phyloP scores from a whole-genome alignment of 2,329 filamentous ascomycete species.

The Exophiala oligosperma region DNA sequence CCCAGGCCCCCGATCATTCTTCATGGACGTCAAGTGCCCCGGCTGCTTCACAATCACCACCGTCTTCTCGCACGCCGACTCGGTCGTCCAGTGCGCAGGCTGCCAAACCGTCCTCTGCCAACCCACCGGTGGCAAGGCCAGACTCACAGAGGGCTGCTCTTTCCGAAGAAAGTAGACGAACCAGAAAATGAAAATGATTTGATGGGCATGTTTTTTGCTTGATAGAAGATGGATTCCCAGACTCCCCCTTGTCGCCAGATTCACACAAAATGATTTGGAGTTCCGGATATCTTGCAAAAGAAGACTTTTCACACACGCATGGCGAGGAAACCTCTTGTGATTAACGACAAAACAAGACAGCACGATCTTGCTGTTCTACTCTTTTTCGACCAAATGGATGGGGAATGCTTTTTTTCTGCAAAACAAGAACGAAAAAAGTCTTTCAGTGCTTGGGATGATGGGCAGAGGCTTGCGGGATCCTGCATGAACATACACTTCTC shows the following conservation, averaged over 20 bases:
- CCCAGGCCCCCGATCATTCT: constrained; percentile 96
- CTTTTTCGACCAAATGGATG: constrained; percentile 12
- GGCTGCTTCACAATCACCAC: constrained; percentile 99
- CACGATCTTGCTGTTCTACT: background rate
- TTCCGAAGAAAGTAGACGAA: constrained; percentile 98
- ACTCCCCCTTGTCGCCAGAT: constrained; percentile 35
- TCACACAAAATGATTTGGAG: constrained; percentile 60
- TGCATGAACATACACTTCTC: constrained; percentile 29
- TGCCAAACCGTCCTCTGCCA: constrained; percentile 99
- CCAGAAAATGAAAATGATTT: constrained; percentile 28
- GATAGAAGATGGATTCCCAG: constrained; percentile 52
- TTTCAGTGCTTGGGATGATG: constrained; percentile 30
- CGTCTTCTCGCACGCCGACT: constrained; percentile 99
- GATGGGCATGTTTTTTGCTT: constrained; percentile 37
- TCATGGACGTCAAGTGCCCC: constrained; percentile 99
- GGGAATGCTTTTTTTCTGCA: constrained; percentile 36
- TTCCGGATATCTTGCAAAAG: constrained; percentile 81
- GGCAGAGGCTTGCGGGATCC: constrained; percentile 31
- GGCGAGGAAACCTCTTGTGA: constrained; percentile 38
- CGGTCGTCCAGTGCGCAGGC: constrained; percentile 99
- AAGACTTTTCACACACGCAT: constrained; percentile 27
- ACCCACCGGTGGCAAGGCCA: constrained; percentile 97
- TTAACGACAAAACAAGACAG: constrained; percentile 31
- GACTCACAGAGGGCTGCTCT: constrained; percentile 99
- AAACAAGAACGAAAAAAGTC: constrained; percentile 27